A percentile compares a stretch with the other conserved stretches of the same genome.
Conservation (phyloP, 495 filamentous ascomycete species). For the Xylaria palmicola region DNA sequence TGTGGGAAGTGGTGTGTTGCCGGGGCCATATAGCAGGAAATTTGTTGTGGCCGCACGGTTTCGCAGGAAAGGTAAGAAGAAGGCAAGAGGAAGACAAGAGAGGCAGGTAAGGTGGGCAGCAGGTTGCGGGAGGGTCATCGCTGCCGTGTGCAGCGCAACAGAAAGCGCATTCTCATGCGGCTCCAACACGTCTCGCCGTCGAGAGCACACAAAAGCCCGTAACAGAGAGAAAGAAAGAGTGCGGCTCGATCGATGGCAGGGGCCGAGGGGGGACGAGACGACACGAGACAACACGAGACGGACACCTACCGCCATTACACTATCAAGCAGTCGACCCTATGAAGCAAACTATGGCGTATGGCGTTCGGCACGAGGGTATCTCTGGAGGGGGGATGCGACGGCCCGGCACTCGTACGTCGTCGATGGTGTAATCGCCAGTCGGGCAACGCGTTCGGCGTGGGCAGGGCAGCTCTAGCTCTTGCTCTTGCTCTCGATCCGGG, state of each 20-base stretch:
- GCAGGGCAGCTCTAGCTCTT: background rate
- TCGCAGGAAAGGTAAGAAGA: no score
- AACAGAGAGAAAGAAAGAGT: background rate
- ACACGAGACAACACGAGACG: background rate
- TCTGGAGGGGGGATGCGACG: background rate
- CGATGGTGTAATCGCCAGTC: background rate
- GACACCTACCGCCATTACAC: constrained; percentile 19
- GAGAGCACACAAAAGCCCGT: no score
- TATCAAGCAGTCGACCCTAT: constrained; percentile 12
- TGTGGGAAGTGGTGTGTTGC: background rate
- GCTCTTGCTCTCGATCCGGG: background rate
- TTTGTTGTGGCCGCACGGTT: background rate
- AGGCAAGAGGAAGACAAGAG: no score
- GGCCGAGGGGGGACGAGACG: background rate
- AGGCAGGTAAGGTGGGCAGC: no score
- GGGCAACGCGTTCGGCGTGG: constrained; percentile 3
- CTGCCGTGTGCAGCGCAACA: background rate
- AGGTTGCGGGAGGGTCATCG: background rate
- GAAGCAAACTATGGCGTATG: no score
- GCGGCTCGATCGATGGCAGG: background rate
- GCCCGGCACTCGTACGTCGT: background rate
- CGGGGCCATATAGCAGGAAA: background rate
- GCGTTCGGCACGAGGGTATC: no score
- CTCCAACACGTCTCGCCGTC: background rate
- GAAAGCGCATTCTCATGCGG: background rate